Percentiles rank a stretch among this genome's conserved stretches.
phyloP scores from a whole-genome alignment of 768 basidiomycete species.

The Chalciporus chontae region DNA sequence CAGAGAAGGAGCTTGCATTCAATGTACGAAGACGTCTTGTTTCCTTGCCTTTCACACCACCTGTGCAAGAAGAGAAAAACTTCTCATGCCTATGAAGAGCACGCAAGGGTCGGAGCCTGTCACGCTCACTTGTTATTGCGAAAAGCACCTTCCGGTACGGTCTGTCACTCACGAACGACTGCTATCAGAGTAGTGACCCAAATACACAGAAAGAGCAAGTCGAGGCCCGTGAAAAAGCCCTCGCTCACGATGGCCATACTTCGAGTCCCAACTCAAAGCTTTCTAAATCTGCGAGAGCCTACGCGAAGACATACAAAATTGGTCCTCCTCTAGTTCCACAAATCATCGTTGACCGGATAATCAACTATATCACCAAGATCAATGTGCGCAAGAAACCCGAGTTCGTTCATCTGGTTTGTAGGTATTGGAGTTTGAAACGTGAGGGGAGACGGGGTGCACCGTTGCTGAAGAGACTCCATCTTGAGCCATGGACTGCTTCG shows the following conservation, averaged over 20 bases:
- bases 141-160: conserved; percentile 85
- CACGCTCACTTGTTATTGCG: conserved; percentile 78
- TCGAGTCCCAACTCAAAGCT: conserved; percentile 41
- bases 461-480: conserved; percentile 84
- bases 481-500: conserved; percentile 96
- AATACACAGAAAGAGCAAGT: conserved; percentile 60
- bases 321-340: conserved; percentile 91
- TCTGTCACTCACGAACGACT: not conserved
- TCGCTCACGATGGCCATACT: conserved; percentile 41
- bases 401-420: conserved; percentile 74
- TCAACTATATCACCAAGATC: conserved; percentile 69
- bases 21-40: conserved; percentile 88
- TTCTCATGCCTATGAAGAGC: conserved; percentile 85
- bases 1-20: conserved; percentile 84
- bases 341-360: conserved; percentile 76
- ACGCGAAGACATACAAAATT: conserved; percentile 87
- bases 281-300: conserved; percentile 83
- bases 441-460: conserved; percentile 93
- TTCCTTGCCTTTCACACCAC: conserved; percentile 93
- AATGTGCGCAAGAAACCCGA: conserved; percentile 70
- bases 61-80: conserved; percentile 83
- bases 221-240: conserved; percentile 55
- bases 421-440: conserved; percentile 97
- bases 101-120: conserved; percentile 71
- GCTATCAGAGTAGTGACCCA: not conserved